Percentiles rank a stretch among this genome's conserved stretches.
phyloP scores from a whole-genome alignment of 495 filamentous ascomycete genomes.

The Talaromyces borbonicus region DNA sequence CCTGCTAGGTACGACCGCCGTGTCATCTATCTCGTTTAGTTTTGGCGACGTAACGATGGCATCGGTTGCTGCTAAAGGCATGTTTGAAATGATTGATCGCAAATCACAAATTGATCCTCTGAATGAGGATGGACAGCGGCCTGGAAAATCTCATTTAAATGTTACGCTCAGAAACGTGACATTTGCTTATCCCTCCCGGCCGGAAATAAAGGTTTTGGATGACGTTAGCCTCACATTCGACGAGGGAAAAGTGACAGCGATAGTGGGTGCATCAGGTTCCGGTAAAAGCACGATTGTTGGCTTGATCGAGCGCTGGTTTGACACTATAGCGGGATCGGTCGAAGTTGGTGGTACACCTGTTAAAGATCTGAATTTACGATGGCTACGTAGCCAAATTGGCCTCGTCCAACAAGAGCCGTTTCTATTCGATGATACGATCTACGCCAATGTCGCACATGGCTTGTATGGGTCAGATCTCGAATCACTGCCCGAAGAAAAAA shows the following conservation, averaged over 20 bases:
- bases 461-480: conserved; percentile 3
- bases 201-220: conserved; percentile 23
- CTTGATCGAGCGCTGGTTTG: conserved; percentile 41
- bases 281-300: conserved; percentile 41
- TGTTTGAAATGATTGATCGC: conserved; percentile 28
- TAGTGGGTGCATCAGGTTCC: conserved; percentile 43
- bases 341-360: conserved; percentile 16
- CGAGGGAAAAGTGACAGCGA: conserved; percentile 32
- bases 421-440: conserved; percentile 12
- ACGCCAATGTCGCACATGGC: conserved; percentile 9
- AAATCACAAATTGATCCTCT: conserved; percentile 25
- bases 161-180: conserved; percentile 50
- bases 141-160: conserved; percentile 15
- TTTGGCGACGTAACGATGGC: conserved; percentile 28
- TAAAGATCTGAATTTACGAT: conserved; percentile 8
- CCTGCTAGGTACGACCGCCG: conserved; percentile 7
- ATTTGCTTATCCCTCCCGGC: conserved; percentile 41
- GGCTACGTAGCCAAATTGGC: conserved; percentile 11
- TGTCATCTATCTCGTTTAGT: conserved; percentile 9
- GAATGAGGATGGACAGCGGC: conserved; percentile 17
- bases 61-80: conserved; percentile 23
- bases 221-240: conserved; percentile 27
- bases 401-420: conserved; percentile 10
- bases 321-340: conserved; percentile 28
- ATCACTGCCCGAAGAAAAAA: background rate